phyloP scores from a whole-genome alignment of 2,329 filamentous ascomycete genomes.

The Bipolaris sorokiniana region DNA sequence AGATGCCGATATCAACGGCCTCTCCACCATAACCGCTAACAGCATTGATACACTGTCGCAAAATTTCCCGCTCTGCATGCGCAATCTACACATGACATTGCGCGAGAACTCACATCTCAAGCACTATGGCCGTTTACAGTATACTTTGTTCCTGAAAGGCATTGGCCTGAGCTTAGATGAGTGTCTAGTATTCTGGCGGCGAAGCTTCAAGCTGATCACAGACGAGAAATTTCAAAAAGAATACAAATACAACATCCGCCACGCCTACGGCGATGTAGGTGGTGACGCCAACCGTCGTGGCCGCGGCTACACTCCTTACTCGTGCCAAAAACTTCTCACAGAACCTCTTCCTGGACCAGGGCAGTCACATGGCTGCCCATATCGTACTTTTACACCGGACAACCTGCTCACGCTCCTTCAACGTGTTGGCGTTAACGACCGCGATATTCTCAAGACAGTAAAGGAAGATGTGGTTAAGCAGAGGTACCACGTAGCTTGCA shows the following conservation, averaged over 20 bases:
- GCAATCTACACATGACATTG: conserved; percentile 82
- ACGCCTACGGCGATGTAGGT: conserved; percentile 92
- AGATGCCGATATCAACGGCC: conserved; percentile 74
- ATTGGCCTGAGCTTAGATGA: conserved; percentile 93
- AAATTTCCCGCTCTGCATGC: conserved; percentile 94
- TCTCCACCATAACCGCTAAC: conserved; percentile 64
- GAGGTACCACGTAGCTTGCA: conserved; percentile 94
- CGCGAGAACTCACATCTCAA: conserved; percentile 90
- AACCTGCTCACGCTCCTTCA: conserved; percentile 81
- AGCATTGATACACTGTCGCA: conserved; percentile 77
- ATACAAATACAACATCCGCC: conserved; percentile 96
- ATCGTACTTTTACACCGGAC: conserved; percentile 87
- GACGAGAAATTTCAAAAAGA: conserved; percentile 98
- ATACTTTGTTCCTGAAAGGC: conserved; percentile 95
- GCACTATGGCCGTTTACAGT: conserved; percentile 91
- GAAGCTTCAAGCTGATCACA: conserved; percentile 81
- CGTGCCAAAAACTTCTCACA: conserved; percentile 92
- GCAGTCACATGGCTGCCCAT: conserved; percentile 95
- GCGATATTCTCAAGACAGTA: conserved; percentile 77
- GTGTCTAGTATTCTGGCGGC: conserved; percentile 88
- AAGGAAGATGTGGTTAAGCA: conserved; percentile 87
- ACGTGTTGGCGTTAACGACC: conserved; percentile 78
- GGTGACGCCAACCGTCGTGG: conserved; percentile 87
- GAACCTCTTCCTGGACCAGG: conserved; percentile 86
- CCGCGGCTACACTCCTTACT: conserved; percentile 87